Evolutionary conservation across 1,139 yeast genomes (phyloP), one percentile per base, ranked within the genome.

Genomic region (Protomyces arabidopsidicola): DNA sequence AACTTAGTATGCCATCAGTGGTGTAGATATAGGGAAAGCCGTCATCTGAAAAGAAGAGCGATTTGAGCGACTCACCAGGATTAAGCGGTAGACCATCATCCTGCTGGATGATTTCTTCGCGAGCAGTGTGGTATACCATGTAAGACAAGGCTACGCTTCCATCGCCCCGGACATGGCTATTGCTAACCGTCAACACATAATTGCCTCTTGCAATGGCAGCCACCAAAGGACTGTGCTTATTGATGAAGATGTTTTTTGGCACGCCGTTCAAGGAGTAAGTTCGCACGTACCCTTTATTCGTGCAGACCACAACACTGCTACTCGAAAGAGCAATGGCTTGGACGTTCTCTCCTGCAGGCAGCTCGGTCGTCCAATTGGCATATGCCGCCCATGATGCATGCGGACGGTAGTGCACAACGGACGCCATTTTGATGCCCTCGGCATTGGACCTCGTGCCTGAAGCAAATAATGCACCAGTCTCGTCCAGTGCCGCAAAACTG

Each of bases 1-100:
- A 82, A 45, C 88, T 75, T 54, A 93, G 77, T 2, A 86, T 81
- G 66, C 90, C 90, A 69, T 87, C 90, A 12, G 86, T 84, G 12
- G 91, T 90, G 64, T 86, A 88, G 20, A 91, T 74, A 68, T 95
- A 88, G 1, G 98, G 98, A 74, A 91, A 97, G 68, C 87, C 91
- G 56, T 83, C 84, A 66, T 89, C 90, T 73, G 91, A 88, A 72
- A 91, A 91, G 50, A 91, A 77, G 3, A 90, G 86, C 67, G 88
- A 85, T 50, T 83, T 75, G 50, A 75, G 67, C 65, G 64, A 63
- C 6, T 66, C 67, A 1, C 69, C 68, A 1, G 69, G 69, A 2
- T 71, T 64, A 5, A 78, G 66, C 35, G 76, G 78, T 4, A 79
- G 68, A 1, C 70, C 69, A 55, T 76, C 79, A 59, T 76, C 71